Percentiles rank a stretch among this genome's conserved stretches.
Conservation (phyloP, 2,329 filamentous ascomycete species). For the Claviceps spartinae region DNA sequence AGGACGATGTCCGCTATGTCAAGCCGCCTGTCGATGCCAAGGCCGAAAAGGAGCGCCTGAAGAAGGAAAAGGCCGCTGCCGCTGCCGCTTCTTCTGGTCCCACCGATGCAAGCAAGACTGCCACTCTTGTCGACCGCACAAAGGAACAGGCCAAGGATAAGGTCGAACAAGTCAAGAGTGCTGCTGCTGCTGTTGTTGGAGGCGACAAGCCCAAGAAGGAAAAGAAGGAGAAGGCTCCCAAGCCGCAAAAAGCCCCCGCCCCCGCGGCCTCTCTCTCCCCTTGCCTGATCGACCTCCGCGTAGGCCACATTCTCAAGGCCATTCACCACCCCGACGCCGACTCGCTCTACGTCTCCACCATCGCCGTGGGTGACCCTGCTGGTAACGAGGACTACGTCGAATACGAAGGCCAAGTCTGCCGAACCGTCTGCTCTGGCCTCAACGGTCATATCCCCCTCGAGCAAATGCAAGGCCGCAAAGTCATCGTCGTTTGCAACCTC, state of each 20-base stretch:
- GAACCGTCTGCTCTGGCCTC: conserved; percentile 92
- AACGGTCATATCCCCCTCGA: conserved; percentile 86
- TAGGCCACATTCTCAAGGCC: conserved; percentile 94
- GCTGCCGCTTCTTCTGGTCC: conserved; percentile 41
- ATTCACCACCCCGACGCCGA: conserved; percentile 94
- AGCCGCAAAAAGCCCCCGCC: conserved; percentile 54
- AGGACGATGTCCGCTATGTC: conserved; percentile 69
- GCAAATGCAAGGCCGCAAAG: conserved; percentile 94
- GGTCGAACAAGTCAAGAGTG: conserved; percentile 34
- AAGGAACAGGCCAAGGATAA: conserved; percentile 46
- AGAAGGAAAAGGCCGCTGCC: conserved; percentile 81
- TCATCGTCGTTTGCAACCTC: conserved; percentile 91
- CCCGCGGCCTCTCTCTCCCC: conserved; percentile 68
- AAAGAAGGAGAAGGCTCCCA: conserved; percentile 80
- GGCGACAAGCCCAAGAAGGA: conserved; percentile 55
- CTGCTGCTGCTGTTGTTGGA: conserved; percentile 20
- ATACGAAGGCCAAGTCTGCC: conserved; percentile 80
- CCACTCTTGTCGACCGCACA: conserved; percentile 43
- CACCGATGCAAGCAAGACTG: conserved; percentile 22
- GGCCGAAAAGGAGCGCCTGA: conserved; percentile 90
- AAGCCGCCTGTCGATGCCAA: conserved; percentile 83
- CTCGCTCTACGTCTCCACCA: conserved; percentile 87
- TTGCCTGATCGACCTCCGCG: conserved; percentile 80
- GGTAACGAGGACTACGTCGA: conserved; percentile 75
- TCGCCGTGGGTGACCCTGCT: conserved; percentile 79